phyloP scores from a whole-genome alignment of 2,329 filamentous ascomycete species.

The Nigrograna mackinnonii region DNA sequence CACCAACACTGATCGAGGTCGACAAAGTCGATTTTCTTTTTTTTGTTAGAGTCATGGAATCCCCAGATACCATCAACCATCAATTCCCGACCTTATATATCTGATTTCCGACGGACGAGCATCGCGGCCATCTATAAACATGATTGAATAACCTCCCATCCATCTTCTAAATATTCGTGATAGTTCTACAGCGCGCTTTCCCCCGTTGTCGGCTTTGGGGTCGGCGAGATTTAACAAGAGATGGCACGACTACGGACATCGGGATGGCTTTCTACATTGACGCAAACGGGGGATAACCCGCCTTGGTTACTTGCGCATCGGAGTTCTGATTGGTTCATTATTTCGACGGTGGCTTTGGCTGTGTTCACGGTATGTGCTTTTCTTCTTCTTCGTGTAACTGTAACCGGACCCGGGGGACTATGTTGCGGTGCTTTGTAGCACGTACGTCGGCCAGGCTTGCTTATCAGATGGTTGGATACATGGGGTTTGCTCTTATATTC shows the following conservation, averaged over 20 bases:
- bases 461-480: neutral
- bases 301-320: constrained; percentile 34
- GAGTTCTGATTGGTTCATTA: constrained; percentile 38
- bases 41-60: no score
- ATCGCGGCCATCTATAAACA: no score
- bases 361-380: constrained; percentile 37
- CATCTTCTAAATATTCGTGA: no score
- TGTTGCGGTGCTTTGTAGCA: neutral
- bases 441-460: neutral
- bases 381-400: no score
- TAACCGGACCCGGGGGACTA: no score
- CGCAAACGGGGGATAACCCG: constrained; percentile 30
- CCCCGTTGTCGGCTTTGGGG: neutral
- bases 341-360: constrained; percentile 36
- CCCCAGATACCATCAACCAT: no score
- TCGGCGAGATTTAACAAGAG: neutral
- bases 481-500: neutral
- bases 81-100: no score
- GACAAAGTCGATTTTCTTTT: no score
- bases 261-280: constrained; percentile 30
- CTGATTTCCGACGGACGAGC: no score
- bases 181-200: no score
- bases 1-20: no score
- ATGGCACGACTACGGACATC: constrained; percentile 7
- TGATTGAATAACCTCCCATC: no score